These are phyloP conservation scores for Elsinoe ampelina DNA, from an alignment of 2,329 filamentous ascomycete species.

Conservation along the genomic window DNA sequence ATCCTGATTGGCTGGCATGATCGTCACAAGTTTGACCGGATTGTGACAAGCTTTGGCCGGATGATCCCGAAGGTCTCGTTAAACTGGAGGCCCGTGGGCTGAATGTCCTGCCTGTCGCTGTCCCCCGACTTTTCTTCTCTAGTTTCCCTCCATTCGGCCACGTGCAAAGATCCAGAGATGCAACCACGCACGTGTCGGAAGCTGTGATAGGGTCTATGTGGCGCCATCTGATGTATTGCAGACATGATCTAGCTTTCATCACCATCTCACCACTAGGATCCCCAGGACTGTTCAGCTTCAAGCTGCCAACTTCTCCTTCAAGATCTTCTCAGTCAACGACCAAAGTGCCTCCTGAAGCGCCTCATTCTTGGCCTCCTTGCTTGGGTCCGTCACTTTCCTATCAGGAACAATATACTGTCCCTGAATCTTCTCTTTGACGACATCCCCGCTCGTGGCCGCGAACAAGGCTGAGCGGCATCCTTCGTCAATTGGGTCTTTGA, in stretches of 20 bases:
- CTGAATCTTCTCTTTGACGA: constrained; percentile 37
- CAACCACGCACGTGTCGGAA: too few relatives aligned
- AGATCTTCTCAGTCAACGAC: constrained; percentile 36
- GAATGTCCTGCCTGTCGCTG: neutral
- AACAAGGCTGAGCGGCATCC: constrained; percentile 42
- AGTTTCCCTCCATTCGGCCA: neutral
- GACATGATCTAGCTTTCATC: neutral
- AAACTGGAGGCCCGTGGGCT: neutral
- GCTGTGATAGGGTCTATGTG: too few relatives aligned
- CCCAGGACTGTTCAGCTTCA: neutral
- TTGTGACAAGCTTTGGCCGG: neutral
- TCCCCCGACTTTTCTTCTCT: neutral
- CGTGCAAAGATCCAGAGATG: neutral
- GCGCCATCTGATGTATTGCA: too few relatives aligned
- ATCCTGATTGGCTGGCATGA: neutral
- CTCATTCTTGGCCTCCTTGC: constrained; percentile 35
- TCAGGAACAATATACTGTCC: constrained; percentile 43
- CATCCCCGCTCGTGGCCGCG: constrained; percentile 37
- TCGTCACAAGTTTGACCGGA: neutral
- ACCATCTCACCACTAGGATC: neutral
- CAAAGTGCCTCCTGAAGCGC: constrained; percentile 37
- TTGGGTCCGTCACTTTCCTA: constrained; percentile 37
- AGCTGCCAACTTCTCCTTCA: constrained; percentile 33
- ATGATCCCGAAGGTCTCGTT: neutral
- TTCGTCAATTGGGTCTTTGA: constrained; percentile 41